Evolutionary conservation across 31 red algal species (phyloP).

Genomic region (Odonthalia washingtoniensis): DNA sequence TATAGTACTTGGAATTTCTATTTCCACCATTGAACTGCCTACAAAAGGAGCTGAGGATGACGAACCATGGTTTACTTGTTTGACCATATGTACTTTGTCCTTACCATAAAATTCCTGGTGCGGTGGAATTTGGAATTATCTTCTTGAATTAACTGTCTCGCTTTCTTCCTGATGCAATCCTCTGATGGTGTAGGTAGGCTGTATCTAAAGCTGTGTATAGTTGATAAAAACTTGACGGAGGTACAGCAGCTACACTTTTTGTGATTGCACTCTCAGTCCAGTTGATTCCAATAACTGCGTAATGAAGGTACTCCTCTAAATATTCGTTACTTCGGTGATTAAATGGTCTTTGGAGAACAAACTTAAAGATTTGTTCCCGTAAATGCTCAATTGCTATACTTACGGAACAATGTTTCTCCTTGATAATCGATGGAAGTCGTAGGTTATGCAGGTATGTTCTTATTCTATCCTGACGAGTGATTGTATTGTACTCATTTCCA

Average conservation of each 20-base stretch:
- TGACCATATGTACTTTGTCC: background rate
- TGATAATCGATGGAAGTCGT: background rate
- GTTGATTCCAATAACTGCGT: background rate
- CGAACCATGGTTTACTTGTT: background rate
- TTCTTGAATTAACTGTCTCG: no score
- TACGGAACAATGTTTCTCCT: no score
- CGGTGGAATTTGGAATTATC: no score
- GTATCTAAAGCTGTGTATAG: background rate
- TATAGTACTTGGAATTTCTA: no score
- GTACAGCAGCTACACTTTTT: background rate
- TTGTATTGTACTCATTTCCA: background rate
- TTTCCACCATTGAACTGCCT: no score
- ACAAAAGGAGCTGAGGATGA: background rate
- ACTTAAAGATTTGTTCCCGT: no score
- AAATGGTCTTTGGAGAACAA: no score
- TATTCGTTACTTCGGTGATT: no score
- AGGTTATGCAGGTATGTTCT: background rate
- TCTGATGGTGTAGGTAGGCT: background rate
- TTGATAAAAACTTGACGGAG: background rate
- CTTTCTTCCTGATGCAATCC: background rate
- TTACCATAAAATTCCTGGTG: background rate
- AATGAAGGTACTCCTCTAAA: no score
- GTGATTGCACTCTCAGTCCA: background rate
- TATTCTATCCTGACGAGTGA: background rate
- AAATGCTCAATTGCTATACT: no score